Conservation (phyloP, 306 rosid genomes). For the Dalbergia cultrata region DNA sequence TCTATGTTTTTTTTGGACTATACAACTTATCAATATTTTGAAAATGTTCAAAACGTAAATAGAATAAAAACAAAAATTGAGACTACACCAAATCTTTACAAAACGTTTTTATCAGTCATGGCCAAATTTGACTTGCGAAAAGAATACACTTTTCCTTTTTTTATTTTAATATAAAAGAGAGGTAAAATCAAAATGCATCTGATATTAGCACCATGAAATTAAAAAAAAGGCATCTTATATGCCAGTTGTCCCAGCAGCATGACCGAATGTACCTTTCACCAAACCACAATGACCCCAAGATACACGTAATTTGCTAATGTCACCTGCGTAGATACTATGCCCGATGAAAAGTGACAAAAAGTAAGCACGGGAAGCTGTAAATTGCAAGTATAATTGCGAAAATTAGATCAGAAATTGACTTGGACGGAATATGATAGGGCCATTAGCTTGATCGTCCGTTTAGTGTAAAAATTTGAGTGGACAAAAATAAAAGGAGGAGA, state of each 20-base stretch:
- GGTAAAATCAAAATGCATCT: not conserved
- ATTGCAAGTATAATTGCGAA: not conserved
- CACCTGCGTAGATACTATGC: slow-evolving; percentile 13
- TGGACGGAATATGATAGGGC: not conserved
- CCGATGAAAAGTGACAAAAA: slow-evolving; percentile 10
- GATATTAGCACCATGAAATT: not conserved
- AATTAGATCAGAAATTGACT: not conserved
- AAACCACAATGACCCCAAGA: slow-evolving; percentile 19
- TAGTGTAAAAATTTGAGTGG: not conserved
- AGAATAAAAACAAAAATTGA: no score
- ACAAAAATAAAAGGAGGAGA: not conserved
- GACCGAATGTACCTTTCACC: slow-evolving; percentile 44
- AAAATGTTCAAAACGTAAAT: no score
- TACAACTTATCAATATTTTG: no score
- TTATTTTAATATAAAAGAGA: no score
- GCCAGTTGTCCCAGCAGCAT: slow-evolving; percentile 38
- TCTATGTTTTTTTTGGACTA: no score
- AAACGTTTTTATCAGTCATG: no score
- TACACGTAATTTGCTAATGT: slow-evolving; percentile 39
- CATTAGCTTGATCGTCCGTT: not conserved
- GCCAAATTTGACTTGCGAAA: no score
- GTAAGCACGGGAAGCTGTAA: not conserved
- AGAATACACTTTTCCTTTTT: no score
- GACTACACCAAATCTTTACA: no score
- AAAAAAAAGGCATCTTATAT: not conserved